Base-by-base conservation (phyloP, 768 basidiomycete species). In the Agrocybe praecox region DNA sequence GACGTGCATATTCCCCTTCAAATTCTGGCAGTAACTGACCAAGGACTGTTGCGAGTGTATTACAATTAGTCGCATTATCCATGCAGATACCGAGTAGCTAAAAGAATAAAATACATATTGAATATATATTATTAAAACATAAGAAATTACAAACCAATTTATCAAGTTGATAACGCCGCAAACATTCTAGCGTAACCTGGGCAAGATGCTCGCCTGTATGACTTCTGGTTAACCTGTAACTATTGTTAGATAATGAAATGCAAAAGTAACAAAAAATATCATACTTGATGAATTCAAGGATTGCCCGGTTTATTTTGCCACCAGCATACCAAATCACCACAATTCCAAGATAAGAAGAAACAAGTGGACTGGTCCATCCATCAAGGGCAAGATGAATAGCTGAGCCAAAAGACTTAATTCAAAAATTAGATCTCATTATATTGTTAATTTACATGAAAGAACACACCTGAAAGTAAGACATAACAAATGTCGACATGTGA, bases 251-350 rank as follows among this genome's bases (percentile, higher is more conserved):
- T 19, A 58, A 14, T 59, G 34, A 32, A 18, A 40, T 14, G 33
- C 29, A 42, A 34, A 26, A 17, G 18, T 58, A 49, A 33, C 29
- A 55, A 56, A 11, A 32, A 52, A 14, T 8, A 26, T 50, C n/a
- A 49, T 53, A 74, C 72, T 64, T 49, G 15, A 73, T 67, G 53
- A 75, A 76, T 46, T 75, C 74, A 2, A 76, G 62, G 19, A 71
- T 64, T 6, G 64, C 52, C 5, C 62, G 64, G 49, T 69, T 66
- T 12, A 74, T 69, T 14, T 43, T 34, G 2, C 74, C 72, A 15
- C 62, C 32, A 2, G 57, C 57, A 61, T 57, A 65, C 74, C 67
- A 69, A 14, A 65, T 49, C 15, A 76, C 54, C 19, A 71, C 71
- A 43, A 73, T 50, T 2, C 73, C 71, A 15, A 74, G 67, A 52